Conservation (phyloP, 2,329 filamentous ascomycete species). For the Nectriaceae sp. region DNA sequence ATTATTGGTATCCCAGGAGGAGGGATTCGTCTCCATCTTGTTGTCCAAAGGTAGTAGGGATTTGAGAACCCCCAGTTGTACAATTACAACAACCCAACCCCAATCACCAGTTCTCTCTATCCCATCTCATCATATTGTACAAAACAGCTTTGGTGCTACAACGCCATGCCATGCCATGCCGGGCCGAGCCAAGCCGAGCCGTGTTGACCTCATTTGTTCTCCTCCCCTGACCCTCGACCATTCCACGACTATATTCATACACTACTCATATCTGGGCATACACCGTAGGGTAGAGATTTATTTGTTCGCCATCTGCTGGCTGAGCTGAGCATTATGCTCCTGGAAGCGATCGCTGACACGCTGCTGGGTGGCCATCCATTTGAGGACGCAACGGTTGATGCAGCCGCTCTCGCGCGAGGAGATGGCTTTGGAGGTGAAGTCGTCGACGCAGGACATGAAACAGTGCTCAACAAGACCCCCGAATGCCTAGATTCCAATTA, state of each 20-base stretch:
- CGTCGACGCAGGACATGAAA: slow-evolving; percentile 96
- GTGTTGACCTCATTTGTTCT: background rate
- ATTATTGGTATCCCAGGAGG: too few species aligned
- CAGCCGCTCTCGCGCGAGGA: slow-evolving; percentile 87
- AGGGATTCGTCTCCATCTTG: too few species aligned
- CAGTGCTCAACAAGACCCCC: slow-evolving; percentile 70
- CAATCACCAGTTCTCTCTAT: slow-evolving; percentile 13
- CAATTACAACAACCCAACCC: slow-evolving; percentile 3
- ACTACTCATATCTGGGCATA: slow-evolving; percentile 18
- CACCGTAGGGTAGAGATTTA: slow-evolving; percentile 32
- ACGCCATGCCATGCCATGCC: slow-evolving; percentile 10
- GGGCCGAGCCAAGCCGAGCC: background rate
- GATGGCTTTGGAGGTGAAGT: slow-evolving; percentile 97
- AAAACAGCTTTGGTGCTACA: slow-evolving; percentile 23
- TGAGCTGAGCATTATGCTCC: slow-evolving; percentile 65
- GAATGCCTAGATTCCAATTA: slow-evolving; percentile 34
- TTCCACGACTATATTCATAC: background rate
- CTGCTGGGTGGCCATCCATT: slow-evolving; percentile 90
- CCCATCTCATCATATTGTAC: slow-evolving; percentile 22
- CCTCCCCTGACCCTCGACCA: background rate
- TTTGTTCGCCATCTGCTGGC: slow-evolving; percentile 52
- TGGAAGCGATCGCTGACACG: slow-evolving; percentile 89
- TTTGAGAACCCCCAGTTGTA: background rate
- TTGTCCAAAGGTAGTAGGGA: background rate
- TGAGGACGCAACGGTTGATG: slow-evolving; percentile 92